Percentiles rank a stretch among this genome's conserved stretches.
These are phyloP conservation scores for Naganishia sp. DNA, from an alignment of 1,284 basidiomycete genomes.

Conservation along the genomic window DNA sequence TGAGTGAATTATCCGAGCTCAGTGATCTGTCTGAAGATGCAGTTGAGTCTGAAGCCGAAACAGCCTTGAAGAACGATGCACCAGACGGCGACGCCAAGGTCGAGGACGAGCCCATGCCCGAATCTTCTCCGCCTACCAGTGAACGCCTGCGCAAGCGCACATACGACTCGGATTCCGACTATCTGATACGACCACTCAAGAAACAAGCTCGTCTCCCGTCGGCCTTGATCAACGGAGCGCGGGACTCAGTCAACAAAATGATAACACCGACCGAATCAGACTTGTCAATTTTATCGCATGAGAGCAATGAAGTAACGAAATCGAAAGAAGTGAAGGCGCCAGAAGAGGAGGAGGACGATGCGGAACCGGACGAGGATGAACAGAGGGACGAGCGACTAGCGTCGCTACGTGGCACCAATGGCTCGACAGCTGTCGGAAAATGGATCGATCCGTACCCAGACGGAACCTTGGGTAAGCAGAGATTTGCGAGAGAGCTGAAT, in stretches of 20 bases:
- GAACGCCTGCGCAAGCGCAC: constrained; percentile 3
- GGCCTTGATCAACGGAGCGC: background rate
- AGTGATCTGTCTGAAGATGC: constrained; percentile 7
- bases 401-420: constrained; percentile 26
- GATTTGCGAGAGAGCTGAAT: background rate
- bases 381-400: constrained; percentile 26
- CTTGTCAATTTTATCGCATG: background rate
- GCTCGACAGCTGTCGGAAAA: constrained; percentile 16
- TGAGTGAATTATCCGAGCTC: constrained; percentile 10
- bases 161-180: constrained; percentile 10
- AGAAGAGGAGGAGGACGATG: constrained; percentile 59
- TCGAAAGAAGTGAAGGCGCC: constrained; percentile 33
- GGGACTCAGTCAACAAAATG: background rate
- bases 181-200: background rate
- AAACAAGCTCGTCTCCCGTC: constrained; percentile 16
- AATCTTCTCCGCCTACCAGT: background rate
- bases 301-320: background rate
- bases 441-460: constrained; percentile 39
- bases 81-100: no score
- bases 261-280: constrained; percentile 12
- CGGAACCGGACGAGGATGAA: constrained; percentile 28
- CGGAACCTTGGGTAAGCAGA: constrained; percentile 46
- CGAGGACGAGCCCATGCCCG: background rate
- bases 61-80: background rate
- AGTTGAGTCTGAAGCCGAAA: background rate